Percentiles rank a stretch among this genome's conserved stretches.
phyloP scores from a whole-genome alignment of 2,329 filamentous ascomycete genomes.

The Tolypocladium album region DNA sequence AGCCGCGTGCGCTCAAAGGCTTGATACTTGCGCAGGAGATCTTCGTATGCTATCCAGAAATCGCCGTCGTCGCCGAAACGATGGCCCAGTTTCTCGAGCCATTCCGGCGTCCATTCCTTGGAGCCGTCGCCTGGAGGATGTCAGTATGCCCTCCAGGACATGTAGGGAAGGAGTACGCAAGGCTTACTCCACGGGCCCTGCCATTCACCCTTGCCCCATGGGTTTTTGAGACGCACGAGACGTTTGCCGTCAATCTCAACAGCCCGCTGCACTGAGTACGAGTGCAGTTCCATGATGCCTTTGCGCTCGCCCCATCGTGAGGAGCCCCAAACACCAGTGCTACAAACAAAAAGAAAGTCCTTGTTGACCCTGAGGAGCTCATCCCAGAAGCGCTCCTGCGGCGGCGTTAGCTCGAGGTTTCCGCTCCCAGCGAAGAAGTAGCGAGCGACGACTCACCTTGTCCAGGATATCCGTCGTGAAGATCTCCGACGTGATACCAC shows the following conservation, averaged over 20 bases:
- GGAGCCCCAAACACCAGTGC: conserved; percentile 29
- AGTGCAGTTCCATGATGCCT: conserved; percentile 48
- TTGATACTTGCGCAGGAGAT: conserved; percentile 48
- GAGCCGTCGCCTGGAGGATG: conserved; percentile 51
- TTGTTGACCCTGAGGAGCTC: conserved; percentile 70
- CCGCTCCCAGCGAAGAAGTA: too few species aligned
- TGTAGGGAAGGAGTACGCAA: neutral
- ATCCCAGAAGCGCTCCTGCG: conserved; percentile 53
- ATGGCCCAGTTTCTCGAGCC: conserved; percentile 61
- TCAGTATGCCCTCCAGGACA: conserved; percentile 6
- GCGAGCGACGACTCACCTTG: conserved; percentile 39
- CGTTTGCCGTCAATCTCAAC: conserved; percentile 46
- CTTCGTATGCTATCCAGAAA: conserved; percentile 49
- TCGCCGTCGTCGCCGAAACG: conserved; percentile 68
- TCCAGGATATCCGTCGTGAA: conserved; percentile 60
- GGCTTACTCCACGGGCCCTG: conserved; percentile 59
- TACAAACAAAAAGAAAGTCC: conserved; percentile 60
- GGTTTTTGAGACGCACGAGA: conserved; percentile 59
- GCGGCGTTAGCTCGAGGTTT: neutral
- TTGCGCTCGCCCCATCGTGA: conserved; percentile 29
- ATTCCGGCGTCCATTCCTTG: conserved; percentile 74
- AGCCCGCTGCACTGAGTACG: conserved; percentile 51
- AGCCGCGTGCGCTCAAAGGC: conserved; percentile 48
- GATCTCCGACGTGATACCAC: conserved; percentile 57
- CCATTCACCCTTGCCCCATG: conserved; percentile 76